phyloP scores from a whole-genome alignment of 2,329 filamentous ascomycete genomes.

The Diaporthe citri region DNA sequence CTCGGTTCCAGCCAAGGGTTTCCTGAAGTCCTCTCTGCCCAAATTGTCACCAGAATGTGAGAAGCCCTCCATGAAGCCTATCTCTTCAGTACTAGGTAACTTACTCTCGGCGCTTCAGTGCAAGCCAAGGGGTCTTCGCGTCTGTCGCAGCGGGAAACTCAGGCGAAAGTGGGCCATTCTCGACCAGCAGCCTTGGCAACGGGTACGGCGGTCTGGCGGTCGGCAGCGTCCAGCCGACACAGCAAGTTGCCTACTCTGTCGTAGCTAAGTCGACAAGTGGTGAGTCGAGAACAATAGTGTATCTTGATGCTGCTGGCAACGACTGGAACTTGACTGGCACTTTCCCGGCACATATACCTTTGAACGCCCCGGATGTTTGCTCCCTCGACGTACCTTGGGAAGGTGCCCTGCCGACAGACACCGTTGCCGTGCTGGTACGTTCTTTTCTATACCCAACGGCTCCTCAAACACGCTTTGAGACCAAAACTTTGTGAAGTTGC shows the following conservation, averaged over 20 bases:
- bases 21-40: slow-evolving; percentile 1
- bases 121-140: not conserved
- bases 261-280: slow-evolving; percentile 12
- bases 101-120: not conserved
- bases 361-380: not conserved
- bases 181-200: slow-evolving; percentile 18
- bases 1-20: slow-evolving; percentile 11
- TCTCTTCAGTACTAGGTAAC: too few species aligned
- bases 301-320: not conserved
- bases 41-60: slow-evolving; percentile 4
- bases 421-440: slow-evolving; percentile 1
- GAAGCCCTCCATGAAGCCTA: not conserved
- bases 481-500: not conserved
- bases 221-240: slow-evolving; percentile 18
- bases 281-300: slow-evolving; percentile 2
- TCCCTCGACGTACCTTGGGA: slow-evolving; percentile 3
- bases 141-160: slow-evolving; percentile 3
- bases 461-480: not conserved
- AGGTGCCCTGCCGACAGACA: not conserved
- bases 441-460: not conserved
- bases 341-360: not conserved
- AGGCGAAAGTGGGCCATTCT: not conserved
- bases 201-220: slow-evolving; percentile 10
- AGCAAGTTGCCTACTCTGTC: slow-evolving; percentile 16
- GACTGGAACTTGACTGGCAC: slow-evolving; percentile 14